Conservation (phyloP, 164 flowering plant genomes). For the Sextonia rubra region DNA sequence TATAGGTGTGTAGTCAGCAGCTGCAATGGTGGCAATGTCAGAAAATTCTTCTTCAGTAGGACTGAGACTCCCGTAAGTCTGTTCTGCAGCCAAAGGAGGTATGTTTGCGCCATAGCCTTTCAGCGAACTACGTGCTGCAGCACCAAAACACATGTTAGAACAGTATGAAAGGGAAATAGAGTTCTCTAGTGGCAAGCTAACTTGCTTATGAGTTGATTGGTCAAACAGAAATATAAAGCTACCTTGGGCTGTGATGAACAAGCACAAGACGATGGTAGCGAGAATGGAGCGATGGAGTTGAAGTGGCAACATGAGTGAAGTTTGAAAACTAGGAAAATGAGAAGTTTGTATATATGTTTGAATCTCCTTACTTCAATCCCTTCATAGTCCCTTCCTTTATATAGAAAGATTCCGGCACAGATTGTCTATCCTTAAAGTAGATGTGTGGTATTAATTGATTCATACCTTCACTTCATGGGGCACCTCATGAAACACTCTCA, state of each 20-base stretch:
- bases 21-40: not conserved
- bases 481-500: not conserved
- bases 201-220: not conserved
- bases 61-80: not conserved
- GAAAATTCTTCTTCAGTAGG: not conserved
- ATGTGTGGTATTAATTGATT: not conserved
- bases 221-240: not conserved
- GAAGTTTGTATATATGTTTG: not conserved
- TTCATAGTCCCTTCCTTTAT: not conserved
- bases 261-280: not conserved
- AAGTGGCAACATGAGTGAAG: not conserved
- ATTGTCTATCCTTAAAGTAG: not conserved
- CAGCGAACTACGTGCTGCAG: not conserved
- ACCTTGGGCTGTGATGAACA: not conserved
- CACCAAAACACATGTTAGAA: not conserved
- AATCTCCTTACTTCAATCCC: not conserved
- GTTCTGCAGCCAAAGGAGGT: not conserved
- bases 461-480: not conserved
- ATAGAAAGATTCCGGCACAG: not conserved
- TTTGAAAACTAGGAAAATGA: not conserved
- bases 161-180: too few relatives aligned
- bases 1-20: not conserved
- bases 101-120: not conserved
- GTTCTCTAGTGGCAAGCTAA: not conserved
- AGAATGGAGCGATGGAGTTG: not conserved